Evolutionary conservation across 139 green algal genomes (phyloP).

Genomic region (Micractinium conductrix): DNA sequence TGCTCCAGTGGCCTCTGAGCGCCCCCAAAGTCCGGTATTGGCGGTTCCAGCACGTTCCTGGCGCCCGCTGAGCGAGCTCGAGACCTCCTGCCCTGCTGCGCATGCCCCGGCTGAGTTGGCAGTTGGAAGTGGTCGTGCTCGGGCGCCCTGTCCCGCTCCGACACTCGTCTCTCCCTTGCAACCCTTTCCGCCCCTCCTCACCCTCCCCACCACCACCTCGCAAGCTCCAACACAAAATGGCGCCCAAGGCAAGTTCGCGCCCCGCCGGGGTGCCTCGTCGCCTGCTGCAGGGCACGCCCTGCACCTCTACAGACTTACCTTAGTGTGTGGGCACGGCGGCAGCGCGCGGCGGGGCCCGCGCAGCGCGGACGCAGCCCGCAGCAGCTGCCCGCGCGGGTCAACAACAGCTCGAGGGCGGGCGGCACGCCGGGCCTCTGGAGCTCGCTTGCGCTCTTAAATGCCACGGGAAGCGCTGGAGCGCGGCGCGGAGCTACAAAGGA

Average conservation of each 20-base stretch:
- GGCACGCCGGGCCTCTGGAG: no score
- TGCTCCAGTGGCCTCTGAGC: no score
- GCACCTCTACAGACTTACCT: no score
- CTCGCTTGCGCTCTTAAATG: no score
- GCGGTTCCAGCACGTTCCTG: no score
- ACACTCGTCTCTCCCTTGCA: background rate
- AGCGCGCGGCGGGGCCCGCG: no score
- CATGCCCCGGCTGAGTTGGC: background rate
- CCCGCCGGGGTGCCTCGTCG: background rate
- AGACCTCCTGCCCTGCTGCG: background rate
- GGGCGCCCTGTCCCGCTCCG: no score
- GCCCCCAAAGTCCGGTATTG: no score
- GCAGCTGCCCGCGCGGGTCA: background rate
- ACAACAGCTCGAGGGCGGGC: background rate
- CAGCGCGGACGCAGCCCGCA: background rate
- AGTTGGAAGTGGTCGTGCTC: background rate
- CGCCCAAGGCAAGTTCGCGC: slow-evolving; percentile 12
- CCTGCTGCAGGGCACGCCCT: no score
- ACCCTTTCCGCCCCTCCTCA: background rate
- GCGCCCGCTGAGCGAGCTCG: no score
- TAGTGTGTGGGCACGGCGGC: background rate
- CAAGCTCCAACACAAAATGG: background rate
- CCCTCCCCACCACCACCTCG: background rate
- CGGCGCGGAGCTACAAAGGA: no score
- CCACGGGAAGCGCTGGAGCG: no score